These are phyloP conservation scores for Pseudonitzschia multistriata DNA, from an alignment of 108 stramenopile species.

Conservation along the genomic window DNA sequence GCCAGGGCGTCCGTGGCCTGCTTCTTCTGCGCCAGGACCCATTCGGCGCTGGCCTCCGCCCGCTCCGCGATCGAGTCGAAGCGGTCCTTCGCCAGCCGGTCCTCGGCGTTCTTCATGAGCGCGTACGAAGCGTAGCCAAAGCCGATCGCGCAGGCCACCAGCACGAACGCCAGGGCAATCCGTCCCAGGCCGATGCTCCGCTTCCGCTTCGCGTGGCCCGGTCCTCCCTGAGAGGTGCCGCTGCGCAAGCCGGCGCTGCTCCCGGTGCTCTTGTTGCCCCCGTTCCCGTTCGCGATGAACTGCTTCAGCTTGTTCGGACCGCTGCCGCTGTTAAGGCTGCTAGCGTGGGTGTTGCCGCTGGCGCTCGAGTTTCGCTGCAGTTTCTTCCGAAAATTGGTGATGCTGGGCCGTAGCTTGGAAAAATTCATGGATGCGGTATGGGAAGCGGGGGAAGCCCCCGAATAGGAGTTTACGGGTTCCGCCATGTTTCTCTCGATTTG, in stretches of 20 bases:
- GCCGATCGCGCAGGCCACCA: not conserved
- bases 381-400: no score
- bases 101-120: constrained; percentile 7
- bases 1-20: constrained; percentile 11
- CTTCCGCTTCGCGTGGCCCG: not conserved
- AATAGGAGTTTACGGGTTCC: no score
- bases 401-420: no score
- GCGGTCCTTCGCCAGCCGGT: not conserved
- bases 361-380: no score
- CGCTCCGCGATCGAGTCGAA: constrained; percentile 24
- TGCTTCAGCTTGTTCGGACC: no score
- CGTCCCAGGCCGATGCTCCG: not conserved
- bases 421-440: no score
- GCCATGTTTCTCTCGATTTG: no score
- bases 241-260: not conserved
- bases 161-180: not conserved
- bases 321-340: no score
- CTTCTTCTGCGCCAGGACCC: constrained; percentile 17
- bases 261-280: not conserved
- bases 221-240: not conserved
- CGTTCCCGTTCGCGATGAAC: not conserved
- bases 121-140: constrained; percentile 13
- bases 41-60: constrained; percentile 1
- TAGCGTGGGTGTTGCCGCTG: no score
- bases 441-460: no score